These are phyloP conservation scores for Trichosporon sp. DNA, from an alignment of 1,284 basidiomycete genomes.

Conservation along the genomic window DNA sequence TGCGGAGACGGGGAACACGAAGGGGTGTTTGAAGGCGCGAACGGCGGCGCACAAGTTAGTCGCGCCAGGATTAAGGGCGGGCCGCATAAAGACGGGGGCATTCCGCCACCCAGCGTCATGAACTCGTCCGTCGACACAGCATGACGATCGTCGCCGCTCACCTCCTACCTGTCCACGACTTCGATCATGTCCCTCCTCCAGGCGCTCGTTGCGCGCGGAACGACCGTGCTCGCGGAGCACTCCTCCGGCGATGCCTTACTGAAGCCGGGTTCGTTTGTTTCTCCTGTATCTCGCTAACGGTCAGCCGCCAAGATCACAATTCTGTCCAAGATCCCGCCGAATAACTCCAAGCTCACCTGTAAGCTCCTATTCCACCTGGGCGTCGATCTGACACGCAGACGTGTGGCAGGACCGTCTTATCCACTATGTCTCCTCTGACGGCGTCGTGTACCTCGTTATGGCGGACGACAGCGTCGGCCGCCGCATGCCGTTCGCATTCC, in stretches of 20 bases:
- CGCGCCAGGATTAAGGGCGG: background rate
- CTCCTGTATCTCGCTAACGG: background rate
- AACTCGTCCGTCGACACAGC: background rate
- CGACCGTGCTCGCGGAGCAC: slow-evolving; percentile 76
- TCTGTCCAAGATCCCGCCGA: slow-evolving; percentile 64
- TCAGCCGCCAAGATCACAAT: slow-evolving; percentile 78
- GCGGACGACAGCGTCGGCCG: slow-evolving; percentile 84
- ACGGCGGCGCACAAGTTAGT: slow-evolving; percentile 1
- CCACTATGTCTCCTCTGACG: slow-evolving; percentile 86
- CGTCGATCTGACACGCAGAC: slow-evolving; percentile 48
- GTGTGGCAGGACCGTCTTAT: slow-evolving; percentile 95
- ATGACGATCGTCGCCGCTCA: background rate
- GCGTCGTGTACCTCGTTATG: slow-evolving; percentile 86
- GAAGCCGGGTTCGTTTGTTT: slow-evolving; percentile 63
- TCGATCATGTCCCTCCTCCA: slow-evolving; percentile 59
- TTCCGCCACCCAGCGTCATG: slow-evolving; percentile 1
- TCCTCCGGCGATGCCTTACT: slow-evolving; percentile 72
- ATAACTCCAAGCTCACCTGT: slow-evolving; percentile 23
- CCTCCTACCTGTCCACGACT: background rate
- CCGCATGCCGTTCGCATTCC: slow-evolving; percentile 89
- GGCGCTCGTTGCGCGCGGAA: slow-evolving; percentile 75
- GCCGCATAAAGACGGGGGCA: slow-evolving; percentile 1
- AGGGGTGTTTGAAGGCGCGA: background rate
- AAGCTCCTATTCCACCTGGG: background rate
- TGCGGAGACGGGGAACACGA: background rate